Base-by-base conservation (phyloP, 345 rosid species). In the Eucalyptus regnans region DNA sequence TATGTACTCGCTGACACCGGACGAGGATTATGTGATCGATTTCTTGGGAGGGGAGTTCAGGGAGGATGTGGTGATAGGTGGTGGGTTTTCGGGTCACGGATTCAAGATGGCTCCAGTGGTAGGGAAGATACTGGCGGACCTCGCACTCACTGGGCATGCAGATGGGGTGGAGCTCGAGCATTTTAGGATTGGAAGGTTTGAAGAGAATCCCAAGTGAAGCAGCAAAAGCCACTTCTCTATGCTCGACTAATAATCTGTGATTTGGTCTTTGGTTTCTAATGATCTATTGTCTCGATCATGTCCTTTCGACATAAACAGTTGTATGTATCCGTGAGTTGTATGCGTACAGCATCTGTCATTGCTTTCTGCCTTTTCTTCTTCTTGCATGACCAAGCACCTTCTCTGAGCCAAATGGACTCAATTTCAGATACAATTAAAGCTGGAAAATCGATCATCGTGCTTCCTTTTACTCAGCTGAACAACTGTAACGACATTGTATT, bases 71-170 rank as follows among this genome's bases (percentile, higher is more conserved):
- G 96, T 94, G 64, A 71, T 96, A 0, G 98, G 93, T 0, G 98
- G 96, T 1, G 99, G 99, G 68, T 97, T 96, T 91, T 97, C 99
- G 0, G 99, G 98, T 56, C 99, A 97, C 62, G 99, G 99, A 9
- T 96, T 97, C 90, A 96, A 97, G 96, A 96, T 96, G 99, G 96
- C 95, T 2, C 98, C 99, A 1, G 91, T 88, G 1, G 93, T 96
- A 23, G 99, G 98, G 49, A 93, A 94, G 95, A 92, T 96, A n/a
- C 43, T 97, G 88, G 94, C 94, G 16, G 98, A 96, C 43, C 90
- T 98, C 43, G 98, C 88, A 51, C 91, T 91, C 10, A 41, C 51
- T 5, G 99, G 96, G 50, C 94, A 91, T 87, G 90, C 93, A 0
- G 89, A 92, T 58, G 98, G 95, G 48, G 93, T 93, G 88, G 98